Evolutionary conservation across 345 rosid genomes (phyloP).

Genomic region (Punica granatum): DNA sequence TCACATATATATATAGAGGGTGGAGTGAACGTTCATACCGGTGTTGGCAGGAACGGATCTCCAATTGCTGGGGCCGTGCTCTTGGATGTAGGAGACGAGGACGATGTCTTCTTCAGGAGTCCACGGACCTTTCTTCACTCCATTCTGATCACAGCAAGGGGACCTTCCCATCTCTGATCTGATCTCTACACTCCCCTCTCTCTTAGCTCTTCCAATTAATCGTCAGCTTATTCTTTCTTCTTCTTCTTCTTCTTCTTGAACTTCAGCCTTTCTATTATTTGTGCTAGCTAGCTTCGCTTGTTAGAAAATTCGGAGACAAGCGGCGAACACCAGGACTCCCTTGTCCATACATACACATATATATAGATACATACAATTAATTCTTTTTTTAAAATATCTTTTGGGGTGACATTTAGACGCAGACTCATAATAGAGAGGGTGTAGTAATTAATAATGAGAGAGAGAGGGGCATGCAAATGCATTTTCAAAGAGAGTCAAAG

Average conservation of each 20-base stretch:
- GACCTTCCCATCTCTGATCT: constrained; percentile 35
- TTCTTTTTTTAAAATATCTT: too few relatives aligned
- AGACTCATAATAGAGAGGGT: not conserved
- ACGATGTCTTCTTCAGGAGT: constrained; percentile 51
- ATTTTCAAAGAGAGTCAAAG: not conserved
- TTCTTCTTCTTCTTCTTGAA: not conserved
- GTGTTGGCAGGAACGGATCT: constrained; percentile 35
- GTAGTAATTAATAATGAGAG: not conserved
- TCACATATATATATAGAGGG: not conserved
- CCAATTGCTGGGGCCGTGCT: constrained; percentile 47
- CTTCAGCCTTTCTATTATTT: not conserved
- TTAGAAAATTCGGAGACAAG: not conserved
- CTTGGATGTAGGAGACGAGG: constrained; percentile 37
- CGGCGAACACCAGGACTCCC: not conserved
- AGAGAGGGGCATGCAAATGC: not conserved
- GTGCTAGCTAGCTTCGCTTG: too few relatives aligned
- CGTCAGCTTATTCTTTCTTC: not conserved
- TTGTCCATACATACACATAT: not conserved
- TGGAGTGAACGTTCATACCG: constrained; percentile 13
- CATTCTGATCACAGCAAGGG: constrained; percentile 39
- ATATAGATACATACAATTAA: not conserved
- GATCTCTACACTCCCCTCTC: not conserved
- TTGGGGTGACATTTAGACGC: too few relatives aligned
- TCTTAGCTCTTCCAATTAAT: not conserved
- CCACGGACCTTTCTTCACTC: constrained; percentile 51